These are phyloP conservation scores for Fusarium lateritium DNA, from an alignment of 2,329 filamentous ascomycete genomes.

Conservation along the genomic window DNA sequence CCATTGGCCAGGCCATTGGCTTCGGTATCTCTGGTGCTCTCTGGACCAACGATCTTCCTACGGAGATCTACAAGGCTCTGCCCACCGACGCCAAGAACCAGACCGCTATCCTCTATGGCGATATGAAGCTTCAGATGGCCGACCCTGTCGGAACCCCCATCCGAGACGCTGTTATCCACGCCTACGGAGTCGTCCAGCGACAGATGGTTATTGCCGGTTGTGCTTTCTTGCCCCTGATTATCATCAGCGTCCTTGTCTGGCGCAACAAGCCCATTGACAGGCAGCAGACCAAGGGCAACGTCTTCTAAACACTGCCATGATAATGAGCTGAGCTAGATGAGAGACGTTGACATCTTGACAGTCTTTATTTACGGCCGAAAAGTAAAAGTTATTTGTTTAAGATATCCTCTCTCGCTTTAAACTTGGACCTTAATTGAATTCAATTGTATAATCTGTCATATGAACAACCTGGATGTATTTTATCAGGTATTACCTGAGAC, in stretches of 20 bases:
- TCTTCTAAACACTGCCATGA: conserved; percentile 57
- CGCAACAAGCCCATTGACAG: conserved; percentile 65
- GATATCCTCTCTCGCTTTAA: neutral
- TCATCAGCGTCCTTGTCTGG: conserved; percentile 61
- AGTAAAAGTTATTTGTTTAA: conserved; percentile 2
- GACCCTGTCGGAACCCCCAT: conserved; percentile 63
- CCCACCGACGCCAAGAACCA: conserved; percentile 58
- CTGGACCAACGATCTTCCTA: conserved; percentile 52
- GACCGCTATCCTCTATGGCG: conserved; percentile 66
- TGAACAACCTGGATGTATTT: no score
- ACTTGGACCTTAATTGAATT: neutral
- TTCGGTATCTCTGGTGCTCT: conserved; percentile 51
- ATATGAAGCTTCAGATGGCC: conserved; percentile 65
- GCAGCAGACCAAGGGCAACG: conserved; percentile 65
- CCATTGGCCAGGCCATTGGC: conserved; percentile 53
- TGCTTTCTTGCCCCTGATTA: conserved; percentile 51
- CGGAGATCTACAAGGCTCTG: conserved; percentile 65
- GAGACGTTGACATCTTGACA: conserved; percentile 2
- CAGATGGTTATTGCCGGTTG: conserved; percentile 61
- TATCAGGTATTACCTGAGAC: no score
- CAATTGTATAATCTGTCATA: neutral
- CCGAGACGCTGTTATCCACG: conserved; percentile 69
- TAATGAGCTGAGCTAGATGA: neutral
- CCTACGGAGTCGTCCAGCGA: conserved; percentile 69
- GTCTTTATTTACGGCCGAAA: neutral